Base-by-base conservation (phyloP, 2,329 filamentous ascomycete genomes). In the Achaetomium macrosporum region DNA sequence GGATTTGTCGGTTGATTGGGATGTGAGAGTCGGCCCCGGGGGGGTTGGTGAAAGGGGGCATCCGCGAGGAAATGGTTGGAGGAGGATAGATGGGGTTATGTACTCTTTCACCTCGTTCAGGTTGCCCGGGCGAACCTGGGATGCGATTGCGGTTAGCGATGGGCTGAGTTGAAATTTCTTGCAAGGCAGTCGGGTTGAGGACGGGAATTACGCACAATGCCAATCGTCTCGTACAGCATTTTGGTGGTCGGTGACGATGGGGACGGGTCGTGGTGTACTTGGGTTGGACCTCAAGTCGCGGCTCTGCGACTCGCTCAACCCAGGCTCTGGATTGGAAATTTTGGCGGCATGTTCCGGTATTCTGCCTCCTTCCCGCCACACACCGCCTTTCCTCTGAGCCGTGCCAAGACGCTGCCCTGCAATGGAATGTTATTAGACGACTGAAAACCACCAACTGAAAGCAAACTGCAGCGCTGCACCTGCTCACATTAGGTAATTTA, bases 151-250 rank as follows among this genome's bases (percentile, higher is more conserved):
- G 3, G 50, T 62, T 51, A 61, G 53, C 20, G 29, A 16, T 15
- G 10, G 4, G 16, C 33, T 42, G 15, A 7, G 37, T 9, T 17
- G 9, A 39, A 16, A 11, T 10, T 49, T 8, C 30, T 40, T 13
- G 50, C n/a, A 11, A 37, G n/a, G 10, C 8, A 13, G 45, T 17
- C 25, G 42, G 44, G 40, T 31, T 40, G 33, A 13, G 15, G 35
- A 16, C 35, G 15, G 8, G 35, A 9, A 44, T n/a, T 11, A 75
- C 86, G 66, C 75, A 96, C 93, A 74, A 96, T 86, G 71, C 88
- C 93, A 72, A 99, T 93, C 67, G 97, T 77, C 76, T 99, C 93
- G 78, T 99, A 99, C 74, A 99, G 77, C 93, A 99, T 96, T 61
- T 70, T 78, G 43, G 17, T 15, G 37, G 68, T 62, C 30, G 42